A percentile compares a stretch with the other conserved stretches of the same genome.
Conservation (phyloP, 108 stramenopile species). For the Cylindrotheca closterium region DNA sequence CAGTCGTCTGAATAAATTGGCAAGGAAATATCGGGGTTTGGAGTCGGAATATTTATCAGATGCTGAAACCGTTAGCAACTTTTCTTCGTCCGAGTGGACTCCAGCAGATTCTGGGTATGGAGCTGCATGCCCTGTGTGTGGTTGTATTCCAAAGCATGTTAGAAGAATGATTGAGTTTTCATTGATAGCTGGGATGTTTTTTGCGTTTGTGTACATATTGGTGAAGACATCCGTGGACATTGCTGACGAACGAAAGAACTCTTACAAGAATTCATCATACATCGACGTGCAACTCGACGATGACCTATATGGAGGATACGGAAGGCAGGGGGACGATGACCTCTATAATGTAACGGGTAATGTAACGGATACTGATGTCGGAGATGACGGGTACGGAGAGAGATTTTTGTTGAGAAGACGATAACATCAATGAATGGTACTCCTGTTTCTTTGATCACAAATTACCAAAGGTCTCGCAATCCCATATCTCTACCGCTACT, state of each 20-base stretch:
- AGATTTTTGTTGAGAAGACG: too few species aligned
- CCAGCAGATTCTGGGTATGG: constrained; percentile 65
- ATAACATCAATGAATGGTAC: too few species aligned
- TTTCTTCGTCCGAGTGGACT: constrained; percentile 60
- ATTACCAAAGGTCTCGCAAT: too few species aligned
- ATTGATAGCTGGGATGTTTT: constrained; percentile 38
- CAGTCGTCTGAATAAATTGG: neutral
- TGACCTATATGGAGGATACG: constrained; percentile 2
- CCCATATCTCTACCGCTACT: too few species aligned
- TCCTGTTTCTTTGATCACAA: too few species aligned
- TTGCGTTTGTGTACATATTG: constrained; percentile 41
- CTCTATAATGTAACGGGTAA: too few species aligned
- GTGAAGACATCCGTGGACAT: constrained; percentile 45
- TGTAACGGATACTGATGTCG: neutral
- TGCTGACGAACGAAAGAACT: constrained; percentile 14
- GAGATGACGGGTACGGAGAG: neutral
- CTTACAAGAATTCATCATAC: constrained; percentile 2
- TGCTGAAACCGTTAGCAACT: constrained; percentile 34
- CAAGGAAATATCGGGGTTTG: neutral
- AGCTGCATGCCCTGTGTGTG: constrained; percentile 69
- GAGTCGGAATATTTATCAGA: constrained; percentile 7
- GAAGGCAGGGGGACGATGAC: neutral
- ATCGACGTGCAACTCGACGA: constrained; percentile 7
- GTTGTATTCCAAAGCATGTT: constrained; percentile 60
- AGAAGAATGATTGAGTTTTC: constrained; percentile 53